Base-by-base conservation (phyloP, 805 yeast genomes). In the Ogataea naganishii region DNA sequence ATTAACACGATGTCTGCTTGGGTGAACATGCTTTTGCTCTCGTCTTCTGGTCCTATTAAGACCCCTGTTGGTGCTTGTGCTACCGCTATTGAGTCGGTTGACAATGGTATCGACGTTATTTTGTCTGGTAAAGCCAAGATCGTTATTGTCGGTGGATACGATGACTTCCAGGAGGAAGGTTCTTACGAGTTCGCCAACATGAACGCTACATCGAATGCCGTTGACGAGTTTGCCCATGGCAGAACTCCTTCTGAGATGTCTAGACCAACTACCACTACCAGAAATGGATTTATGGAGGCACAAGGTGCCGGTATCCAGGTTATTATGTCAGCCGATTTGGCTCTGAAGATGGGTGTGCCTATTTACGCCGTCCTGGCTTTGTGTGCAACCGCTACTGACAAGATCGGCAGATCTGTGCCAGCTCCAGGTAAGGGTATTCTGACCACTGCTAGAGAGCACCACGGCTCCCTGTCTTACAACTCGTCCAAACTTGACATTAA, bases 21-120 rank as follows among this genome's bases (percentile, higher is more conserved):
- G 99, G 96, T 92, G 46, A 92, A 92, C 56, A 92, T 92, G 99
- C 72, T 92, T 69, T 68, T 94, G 56, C 69, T 92, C 39, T 89
- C 97, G 12, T 81, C 97, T 5, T 85, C 96, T 36, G 99, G 99
- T 63, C 99, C 99, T 38, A 86, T 88, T 61, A 88, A 88, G 72
- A 94, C 99, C 18, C 97, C 99, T 31, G 98, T 92, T 33, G 99
- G 95, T 66, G 99, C 99, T 23, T 92, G 99, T 72, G 99, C 99
- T 30, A 92, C 99, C 43, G 92, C 98, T 33, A 81, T 92, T 38
- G 98, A 92, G 68, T 92, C 98, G 39, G 82, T 92, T 43, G 99
- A 92, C 58, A 72, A 75, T 49, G 99, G 96, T 75, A 74, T 81
- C 43, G 98, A 92, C 65, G 84, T 95, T 31, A 86, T 92, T 49